phyloP scores from a whole-genome alignment of 1,284 basidiomycete genomes.

The Fomitopsis schrenkii region DNA sequence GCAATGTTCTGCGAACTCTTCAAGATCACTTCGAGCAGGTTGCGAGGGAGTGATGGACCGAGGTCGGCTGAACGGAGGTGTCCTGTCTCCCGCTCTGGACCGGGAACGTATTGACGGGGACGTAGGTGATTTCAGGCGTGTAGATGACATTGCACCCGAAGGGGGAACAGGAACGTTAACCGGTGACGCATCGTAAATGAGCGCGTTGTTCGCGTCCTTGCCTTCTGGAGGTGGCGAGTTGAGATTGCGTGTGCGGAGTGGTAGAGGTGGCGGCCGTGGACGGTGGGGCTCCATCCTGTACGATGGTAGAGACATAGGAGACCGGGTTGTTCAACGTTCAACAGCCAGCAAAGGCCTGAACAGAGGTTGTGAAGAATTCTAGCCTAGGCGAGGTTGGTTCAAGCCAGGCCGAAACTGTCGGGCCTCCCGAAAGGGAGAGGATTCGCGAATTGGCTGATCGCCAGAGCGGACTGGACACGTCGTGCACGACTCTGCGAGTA shows the following conservation, averaged over 20 bases:
- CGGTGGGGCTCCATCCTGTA: slow-evolving; percentile 64
- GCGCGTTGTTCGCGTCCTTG: slow-evolving; percentile 39
- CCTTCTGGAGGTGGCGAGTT: slow-evolving; percentile 41
- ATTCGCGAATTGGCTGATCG: not conserved
- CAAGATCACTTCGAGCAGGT: slow-evolving; percentile 49
- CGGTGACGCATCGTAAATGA: slow-evolving; percentile 74
- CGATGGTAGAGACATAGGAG: slow-evolving; percentile 50
- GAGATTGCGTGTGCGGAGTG: slow-evolving; percentile 50
- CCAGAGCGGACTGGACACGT: not conserved
- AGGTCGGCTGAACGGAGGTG: slow-evolving; percentile 49
- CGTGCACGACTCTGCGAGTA: not conserved
- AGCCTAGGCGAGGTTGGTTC: not conserved
- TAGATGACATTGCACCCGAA: slow-evolving; percentile 49
- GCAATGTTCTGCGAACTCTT: slow-evolving; percentile 69
- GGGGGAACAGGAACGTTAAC: slow-evolving; percentile 42
- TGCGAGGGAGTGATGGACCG: slow-evolving; percentile 63
- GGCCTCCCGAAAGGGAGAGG: slow-evolving; percentile 11
- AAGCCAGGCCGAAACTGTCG: slow-evolving; percentile 4
- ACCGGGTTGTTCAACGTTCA: not conserved
- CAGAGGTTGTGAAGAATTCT: not conserved
- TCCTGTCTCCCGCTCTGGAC: slow-evolving; percentile 45
- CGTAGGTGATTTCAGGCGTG: slow-evolving; percentile 47
- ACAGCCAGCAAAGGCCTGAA: slow-evolving; percentile 13
- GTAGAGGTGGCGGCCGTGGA: slow-evolving; percentile 58
- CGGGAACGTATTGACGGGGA: slow-evolving; percentile 56